Base-by-base conservation (phyloP, 2,329 filamentous ascomycete species). In the Myriosclerotinia curreyana region DNA sequence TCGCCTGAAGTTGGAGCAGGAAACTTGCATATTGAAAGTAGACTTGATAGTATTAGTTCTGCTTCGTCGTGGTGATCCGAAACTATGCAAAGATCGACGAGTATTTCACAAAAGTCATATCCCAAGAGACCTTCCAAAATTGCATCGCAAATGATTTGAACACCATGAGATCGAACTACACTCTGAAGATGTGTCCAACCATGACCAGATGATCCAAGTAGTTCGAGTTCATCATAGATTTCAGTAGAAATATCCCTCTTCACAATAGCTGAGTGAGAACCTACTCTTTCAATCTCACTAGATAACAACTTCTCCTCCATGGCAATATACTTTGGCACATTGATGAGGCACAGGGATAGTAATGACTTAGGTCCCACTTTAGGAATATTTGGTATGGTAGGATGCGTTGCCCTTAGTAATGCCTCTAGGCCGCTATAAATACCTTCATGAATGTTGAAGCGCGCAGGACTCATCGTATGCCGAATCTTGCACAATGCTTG, bases 211-310 rank as follows among this genome's bases (percentile, higher is more conserved):
- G 75, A 72, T 9, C 80, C 79, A 3, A 82, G 69, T 2, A 73
- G 67, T 67, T 84, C 81, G 20, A 84, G 69, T 20, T 83, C 78
- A 52, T 78, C 75, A 67, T 84, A 84, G 28, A 83, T 75, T 5
- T 79, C 75, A 17, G 76, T 74, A 0, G 80, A 79, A 6, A 79
- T 74, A 51, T 79, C 71, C 22, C 77, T 73, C 8, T 71, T 71
- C 20, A 70, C 64, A 22, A 75, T 71, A 14, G 71, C 66, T 38
- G 70, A 71, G 65, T 69, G 72, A 48, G 75, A 76, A 3, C 77
- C 79, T 15, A 74, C 73, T 49, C 75, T 69, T 59, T 78, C 75
- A 5, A 77, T 74, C 25, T 80, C 75, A 15, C 72, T 68, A 38
- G 72, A 71, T 60, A 80, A 77, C 74, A 76, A 76, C 1, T 72